Evolutionary conservation across 2,329 filamentous ascomycete genomes (phyloP).

Genomic region (Colletotrichum viniferum): DNA sequence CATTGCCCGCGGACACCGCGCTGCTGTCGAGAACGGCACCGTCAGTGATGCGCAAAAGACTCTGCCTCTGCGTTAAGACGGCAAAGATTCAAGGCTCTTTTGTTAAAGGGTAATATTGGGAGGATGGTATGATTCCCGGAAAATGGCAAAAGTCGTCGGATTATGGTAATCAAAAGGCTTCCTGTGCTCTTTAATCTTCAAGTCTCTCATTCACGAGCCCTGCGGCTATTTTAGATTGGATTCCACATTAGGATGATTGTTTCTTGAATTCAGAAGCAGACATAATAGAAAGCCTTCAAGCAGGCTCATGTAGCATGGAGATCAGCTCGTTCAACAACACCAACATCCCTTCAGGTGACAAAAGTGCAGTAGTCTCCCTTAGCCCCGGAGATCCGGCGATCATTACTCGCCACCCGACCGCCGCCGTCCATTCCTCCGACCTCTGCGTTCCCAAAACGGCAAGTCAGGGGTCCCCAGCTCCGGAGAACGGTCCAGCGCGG

Average conservation of each 20-base stretch:
- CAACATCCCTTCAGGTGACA: neutral
- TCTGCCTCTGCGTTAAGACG: conserved; percentile 1
- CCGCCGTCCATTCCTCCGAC: neutral
- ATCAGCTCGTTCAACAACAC: neutral
- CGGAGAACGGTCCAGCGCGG: neutral
- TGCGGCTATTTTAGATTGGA: neutral
- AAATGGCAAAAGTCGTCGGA: neutral
- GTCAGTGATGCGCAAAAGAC: conserved; percentile 58
- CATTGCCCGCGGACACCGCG: conserved; percentile 65
- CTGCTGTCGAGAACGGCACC: conserved; percentile 64
- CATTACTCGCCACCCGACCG: neutral
- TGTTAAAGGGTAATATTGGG: neutral
- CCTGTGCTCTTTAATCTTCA: neutral
- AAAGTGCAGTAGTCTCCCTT: neutral
- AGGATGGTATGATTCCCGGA: conserved; percentile 1
- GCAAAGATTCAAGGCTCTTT: neutral
- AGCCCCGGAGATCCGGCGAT: neutral
- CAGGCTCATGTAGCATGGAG: neutral
- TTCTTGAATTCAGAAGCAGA: neutral
- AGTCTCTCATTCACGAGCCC: neutral
- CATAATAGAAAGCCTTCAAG: neutral
- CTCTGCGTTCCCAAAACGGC: neutral
- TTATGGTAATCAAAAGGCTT: neutral
- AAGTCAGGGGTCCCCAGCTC: conserved; percentile 1
- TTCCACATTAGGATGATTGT: neutral